Evolutionary conservation across 352 stramenopile species (phyloP).

Genomic region (Globisporangium camurandrum): DNA sequence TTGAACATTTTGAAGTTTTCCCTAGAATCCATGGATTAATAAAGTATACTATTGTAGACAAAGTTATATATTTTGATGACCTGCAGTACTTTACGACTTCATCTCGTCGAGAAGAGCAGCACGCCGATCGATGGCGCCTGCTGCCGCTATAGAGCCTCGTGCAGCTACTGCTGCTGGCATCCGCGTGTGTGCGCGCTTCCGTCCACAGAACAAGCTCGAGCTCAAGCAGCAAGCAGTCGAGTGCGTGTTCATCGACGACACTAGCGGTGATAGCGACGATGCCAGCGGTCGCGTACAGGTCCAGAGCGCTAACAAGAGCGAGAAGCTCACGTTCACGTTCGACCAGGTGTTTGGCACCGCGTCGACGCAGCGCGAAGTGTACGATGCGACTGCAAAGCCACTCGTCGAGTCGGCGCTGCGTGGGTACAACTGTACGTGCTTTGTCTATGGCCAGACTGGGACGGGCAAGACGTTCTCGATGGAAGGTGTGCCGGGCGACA

Average conservation of each 20-base stretch:
- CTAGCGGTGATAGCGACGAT: constrained; percentile 47
- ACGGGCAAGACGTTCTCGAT: constrained; percentile 93
- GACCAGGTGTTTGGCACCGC: constrained; percentile 55
- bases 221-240: constrained; percentile 56
- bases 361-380: constrained; percentile 58
- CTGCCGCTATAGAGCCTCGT: neutral
- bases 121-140: neutral
- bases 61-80: no score
- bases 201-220: constrained; percentile 73
- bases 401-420: constrained; percentile 48
- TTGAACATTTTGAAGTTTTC: no score
- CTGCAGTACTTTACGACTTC: no score
- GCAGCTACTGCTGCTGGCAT: constrained; percentile 35
- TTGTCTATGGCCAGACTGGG: constrained; percentile 90
- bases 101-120: neutral
- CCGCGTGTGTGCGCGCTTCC: constrained; percentile 66
- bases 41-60: no score
- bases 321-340: constrained; percentile 64
- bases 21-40: no score
- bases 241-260: constrained; percentile 39
- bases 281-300: constrained; percentile 31
- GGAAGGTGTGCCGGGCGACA: constrained; percentile 56
- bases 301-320: constrained; percentile 8
- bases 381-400: constrained; percentile 52
- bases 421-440: constrained; percentile 89